Evolutionary conservation across 805 yeast genomes (phyloP).

Genomic region (Zygoascus flipseniorum): DNA sequence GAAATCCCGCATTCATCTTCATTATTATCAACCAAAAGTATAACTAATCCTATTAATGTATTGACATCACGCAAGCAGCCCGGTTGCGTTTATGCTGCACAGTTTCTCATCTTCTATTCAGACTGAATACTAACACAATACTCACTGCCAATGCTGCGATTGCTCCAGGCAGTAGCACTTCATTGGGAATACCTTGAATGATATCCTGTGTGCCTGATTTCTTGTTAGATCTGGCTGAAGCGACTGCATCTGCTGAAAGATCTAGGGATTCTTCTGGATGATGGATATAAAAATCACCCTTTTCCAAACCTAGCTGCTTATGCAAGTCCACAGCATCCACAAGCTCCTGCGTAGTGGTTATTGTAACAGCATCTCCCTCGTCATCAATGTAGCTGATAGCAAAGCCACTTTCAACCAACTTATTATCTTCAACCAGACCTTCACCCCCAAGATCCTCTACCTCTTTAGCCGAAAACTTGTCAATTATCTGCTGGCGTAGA

Average conservation of each 20-base stretch:
- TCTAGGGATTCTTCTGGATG: conserved; percentile 45
- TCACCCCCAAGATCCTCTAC: conserved; percentile 31
- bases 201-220: conserved; percentile 19
- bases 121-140: conserved; percentile 44
- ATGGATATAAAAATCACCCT: conserved; percentile 67
- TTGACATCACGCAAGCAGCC: no score
- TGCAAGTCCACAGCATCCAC: conserved; percentile 61
- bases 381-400: conserved; percentile 77
- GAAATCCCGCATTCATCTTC: no score
- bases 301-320: conserved; percentile 39
- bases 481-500: conserved; percentile 35
- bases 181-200: conserved; percentile 52
- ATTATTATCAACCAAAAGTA: no score
- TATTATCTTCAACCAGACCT: conserved; percentile 21
- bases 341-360: conserved; percentile 67
- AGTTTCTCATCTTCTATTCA: conserved; percentile 30
- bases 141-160: conserved; percentile 52
- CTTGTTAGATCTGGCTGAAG: conserved; percentile 6
- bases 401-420: conserved; percentile 29
- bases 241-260: conserved; percentile 6
- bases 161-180: conserved; percentile 55
- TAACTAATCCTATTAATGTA: no score
- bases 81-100: no score
- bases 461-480: conserved; percentile 33
- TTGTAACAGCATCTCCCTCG: conserved; percentile 72